Evolutionary conservation across 345 rosid species (phyloP).

Genomic region (Arabidopsis suecica): DNA sequence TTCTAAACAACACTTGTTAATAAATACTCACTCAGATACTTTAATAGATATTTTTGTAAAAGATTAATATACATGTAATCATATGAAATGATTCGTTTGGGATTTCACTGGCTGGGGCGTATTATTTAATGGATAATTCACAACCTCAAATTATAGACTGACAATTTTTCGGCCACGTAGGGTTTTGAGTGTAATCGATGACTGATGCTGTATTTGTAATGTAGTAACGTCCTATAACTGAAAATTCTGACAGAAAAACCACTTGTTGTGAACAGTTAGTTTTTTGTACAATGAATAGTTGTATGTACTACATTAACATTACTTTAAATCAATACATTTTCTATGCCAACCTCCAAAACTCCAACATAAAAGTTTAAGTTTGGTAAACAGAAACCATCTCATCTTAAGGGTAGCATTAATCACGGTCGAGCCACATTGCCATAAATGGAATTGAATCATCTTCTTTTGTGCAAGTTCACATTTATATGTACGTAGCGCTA

Average conservation of each 20-base stretch:
- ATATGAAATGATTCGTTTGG: conserved; percentile 15
- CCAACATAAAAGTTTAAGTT: not conserved
- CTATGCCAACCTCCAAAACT: not conserved
- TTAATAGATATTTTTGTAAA: not conserved
- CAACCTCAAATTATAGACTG: conserved; percentile 16
- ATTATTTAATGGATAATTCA: conserved; percentile 21
- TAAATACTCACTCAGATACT: not conserved
- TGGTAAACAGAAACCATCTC: not conserved
- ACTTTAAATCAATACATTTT: not conserved
- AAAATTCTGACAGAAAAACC: conserved; percentile 10
- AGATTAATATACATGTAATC: conserved; percentile 12
- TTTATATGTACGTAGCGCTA: conserved; percentile 5
- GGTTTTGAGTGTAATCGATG: conserved; percentile 20
- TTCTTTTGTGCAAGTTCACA: not conserved
- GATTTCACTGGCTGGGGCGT: conserved; percentile 23
- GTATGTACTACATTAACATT: not conserved
- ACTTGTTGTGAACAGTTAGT: not conserved
- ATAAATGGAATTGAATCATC: conserved; percentile 6
- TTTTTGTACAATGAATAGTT: conserved; percentile 10
- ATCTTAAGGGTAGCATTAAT: not conserved
- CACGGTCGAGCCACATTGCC: conserved; percentile 8
- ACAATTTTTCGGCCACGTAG: conserved; percentile 6
- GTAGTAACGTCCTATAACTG: conserved; percentile 21
- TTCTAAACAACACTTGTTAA: not conserved
- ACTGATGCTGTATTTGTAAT: conserved; percentile 18